These are phyloP conservation scores for Citrus hindsii DNA, from an alignment of 345 rosid species.

Conservation along the genomic window DNA sequence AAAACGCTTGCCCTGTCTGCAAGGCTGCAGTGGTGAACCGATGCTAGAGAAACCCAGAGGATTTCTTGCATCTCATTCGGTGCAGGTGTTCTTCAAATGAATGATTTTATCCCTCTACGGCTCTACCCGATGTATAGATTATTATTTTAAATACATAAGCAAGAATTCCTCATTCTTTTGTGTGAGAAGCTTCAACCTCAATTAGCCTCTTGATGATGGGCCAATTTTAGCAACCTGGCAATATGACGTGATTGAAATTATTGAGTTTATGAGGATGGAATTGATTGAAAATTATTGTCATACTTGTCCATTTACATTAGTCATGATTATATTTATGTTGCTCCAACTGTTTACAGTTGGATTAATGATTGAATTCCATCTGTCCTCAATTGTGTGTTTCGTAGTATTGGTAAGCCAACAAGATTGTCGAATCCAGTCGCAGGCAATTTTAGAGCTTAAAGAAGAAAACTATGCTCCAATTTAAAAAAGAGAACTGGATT, in stretches of 20 bases:
- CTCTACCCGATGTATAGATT: conserved; percentile 34
- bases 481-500: too few relatives aligned
- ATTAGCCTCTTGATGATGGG: conserved; percentile 7
- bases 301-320: background rate
- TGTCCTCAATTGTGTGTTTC: background rate
- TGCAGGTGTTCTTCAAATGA: background rate
- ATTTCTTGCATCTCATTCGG: background rate
- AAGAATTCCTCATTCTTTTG: conserved; percentile 29
- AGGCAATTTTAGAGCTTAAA: too few relatives aligned
- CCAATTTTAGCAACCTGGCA: background rate
- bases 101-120: conserved; percentile 2
- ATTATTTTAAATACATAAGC: conserved; percentile 21
- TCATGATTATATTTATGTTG: background rate
- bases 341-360: background rate
- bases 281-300: conserved; percentile 8
- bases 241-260: background rate
- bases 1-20: conserved; percentile 84
- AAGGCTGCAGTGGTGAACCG: conserved; percentile 56
- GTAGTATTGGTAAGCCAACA: background rate
- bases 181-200: conserved; percentile 22
- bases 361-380: background rate
- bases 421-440: too few relatives aligned
- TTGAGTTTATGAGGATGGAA: conserved; percentile 16
- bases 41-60: conserved; percentile 25
- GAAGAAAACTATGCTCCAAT: too few relatives aligned